Evolutionary conservation across 495 filamentous ascomycete species (phyloP).

Genomic region (Gamarada debralockiae): DNA sequence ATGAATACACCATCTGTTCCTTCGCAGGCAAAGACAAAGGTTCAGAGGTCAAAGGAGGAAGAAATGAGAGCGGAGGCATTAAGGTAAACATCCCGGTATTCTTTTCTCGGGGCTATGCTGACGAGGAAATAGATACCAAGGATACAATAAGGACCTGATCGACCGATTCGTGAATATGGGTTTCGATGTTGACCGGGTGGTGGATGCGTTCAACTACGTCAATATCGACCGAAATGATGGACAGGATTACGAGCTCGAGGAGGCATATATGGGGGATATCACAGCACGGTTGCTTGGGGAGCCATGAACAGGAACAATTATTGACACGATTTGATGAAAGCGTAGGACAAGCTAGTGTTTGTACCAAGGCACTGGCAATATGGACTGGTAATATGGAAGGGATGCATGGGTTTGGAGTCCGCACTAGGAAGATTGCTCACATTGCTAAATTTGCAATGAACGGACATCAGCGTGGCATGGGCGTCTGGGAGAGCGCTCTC

Average conservation of each 20-base stretch:
- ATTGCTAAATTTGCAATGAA: no score
- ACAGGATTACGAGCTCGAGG: conserved; percentile 78
- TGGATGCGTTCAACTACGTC: conserved; percentile 76
- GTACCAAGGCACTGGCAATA: no score
- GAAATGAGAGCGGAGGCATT: conserved; percentile 12
- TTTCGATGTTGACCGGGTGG: conserved; percentile 85
- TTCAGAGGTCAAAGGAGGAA: conserved; percentile 30
- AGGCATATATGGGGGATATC: conserved; percentile 85
- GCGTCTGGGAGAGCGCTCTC: no score
- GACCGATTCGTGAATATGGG: conserved; percentile 93
- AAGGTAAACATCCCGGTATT: conserved; percentile 2
- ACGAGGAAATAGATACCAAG: conserved; percentile 62
- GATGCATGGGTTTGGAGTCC: no score
- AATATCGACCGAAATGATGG: conserved; percentile 75
- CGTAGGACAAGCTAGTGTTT: no score
- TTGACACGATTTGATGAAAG: no score
- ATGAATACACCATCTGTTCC: neutral
- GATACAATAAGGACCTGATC: conserved; percentile 82
- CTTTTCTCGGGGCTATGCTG: neutral
- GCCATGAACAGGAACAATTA: conserved; percentile 32
- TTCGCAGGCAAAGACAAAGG: conserved; percentile 12
- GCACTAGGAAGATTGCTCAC: no score
- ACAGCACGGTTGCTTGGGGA: conserved; percentile 82
- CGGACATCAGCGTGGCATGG: no score
- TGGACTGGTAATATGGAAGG: no score